These are phyloP conservation scores for Ajuga chamaepitys DNA, from an alignment of 257 asterid genomes.

Conservation along the genomic window DNA sequence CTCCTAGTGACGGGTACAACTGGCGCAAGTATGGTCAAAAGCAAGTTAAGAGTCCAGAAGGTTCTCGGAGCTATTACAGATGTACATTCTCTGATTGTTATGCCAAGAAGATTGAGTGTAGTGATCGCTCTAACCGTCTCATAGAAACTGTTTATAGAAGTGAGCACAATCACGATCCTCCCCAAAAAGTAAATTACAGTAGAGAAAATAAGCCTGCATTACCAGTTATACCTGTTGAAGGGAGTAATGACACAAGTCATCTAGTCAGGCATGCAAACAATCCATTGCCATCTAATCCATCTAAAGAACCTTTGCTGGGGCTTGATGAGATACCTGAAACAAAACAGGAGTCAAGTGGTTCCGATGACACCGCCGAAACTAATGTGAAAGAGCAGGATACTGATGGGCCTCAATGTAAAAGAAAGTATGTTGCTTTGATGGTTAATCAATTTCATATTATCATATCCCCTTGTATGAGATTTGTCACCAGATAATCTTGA, in stretches of 20 bases:
- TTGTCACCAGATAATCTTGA: conserved; percentile 9
- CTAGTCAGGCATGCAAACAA: conserved; percentile 22
- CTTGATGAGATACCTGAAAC: conserved; percentile 26
- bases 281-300: conserved; percentile 34
- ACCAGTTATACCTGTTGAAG: conserved; percentile 30
- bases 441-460: conserved; percentile 5
- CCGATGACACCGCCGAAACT: conserved; percentile 47
- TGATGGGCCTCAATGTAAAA: conserved; percentile 51
- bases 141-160: conserved; percentile 70
- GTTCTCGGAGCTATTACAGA: conserved; percentile 90
- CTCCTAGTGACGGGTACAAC: conserved; percentile 76
- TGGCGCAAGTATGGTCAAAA: conserved; percentile 98
- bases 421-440: conserved; percentile 37
- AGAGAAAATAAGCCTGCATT: conserved; percentile 35
- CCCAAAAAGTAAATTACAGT: conserved; percentile 43
- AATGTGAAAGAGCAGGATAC: conserved; percentile 36
- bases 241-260: conserved; percentile 23
- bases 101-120: conserved; percentile 89
- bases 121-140: conserved; percentile 44
- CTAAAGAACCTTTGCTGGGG: conserved; percentile 33
- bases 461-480: conserved; percentile 6
- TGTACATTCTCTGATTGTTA: conserved; percentile 72
- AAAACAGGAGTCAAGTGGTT: conserved; percentile 46
- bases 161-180: conserved; percentile 87
- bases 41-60: conserved; percentile 95